These are phyloP conservation scores for Mycena haematopus DNA, from an alignment of 768 basidiomycete species.

Conservation along the genomic window DNA sequence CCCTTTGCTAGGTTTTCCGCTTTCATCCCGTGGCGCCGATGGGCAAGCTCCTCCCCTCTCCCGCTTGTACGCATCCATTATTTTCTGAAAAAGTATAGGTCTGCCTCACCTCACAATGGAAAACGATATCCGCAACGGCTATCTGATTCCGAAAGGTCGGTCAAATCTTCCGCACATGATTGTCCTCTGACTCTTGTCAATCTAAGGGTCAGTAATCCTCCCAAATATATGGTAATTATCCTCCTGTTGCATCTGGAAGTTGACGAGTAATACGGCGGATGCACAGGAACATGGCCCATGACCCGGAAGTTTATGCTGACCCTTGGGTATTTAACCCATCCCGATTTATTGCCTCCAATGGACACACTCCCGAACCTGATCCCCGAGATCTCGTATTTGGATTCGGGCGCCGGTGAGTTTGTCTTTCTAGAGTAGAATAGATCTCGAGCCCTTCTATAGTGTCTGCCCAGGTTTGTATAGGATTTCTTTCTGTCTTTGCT, in stretches of 20 bases:
- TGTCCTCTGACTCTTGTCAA: background rate
- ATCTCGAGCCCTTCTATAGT: background rate
- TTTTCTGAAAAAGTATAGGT: conserved; percentile 5
- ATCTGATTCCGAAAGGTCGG: conserved; percentile 26
- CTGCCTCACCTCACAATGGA: conserved; percentile 24
- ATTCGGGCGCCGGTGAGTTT: conserved; percentile 33
- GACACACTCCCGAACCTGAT: conserved; percentile 24
- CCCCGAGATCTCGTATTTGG: conserved; percentile 34
- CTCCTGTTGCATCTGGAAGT: background rate
- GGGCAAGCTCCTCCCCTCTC: background rate
- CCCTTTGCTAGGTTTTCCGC: conserved; percentile 28
- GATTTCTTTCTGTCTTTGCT: background rate
- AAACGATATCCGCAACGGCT: conserved; percentile 41
- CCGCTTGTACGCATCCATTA: background rate
- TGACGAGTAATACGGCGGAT: background rate
- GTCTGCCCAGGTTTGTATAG: conserved; percentile 21
- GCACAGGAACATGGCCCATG: conserved; percentile 27
- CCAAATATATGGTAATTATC: conserved; percentile 25
- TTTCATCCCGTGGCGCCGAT: conserved; percentile 11
- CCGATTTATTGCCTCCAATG: conserved; percentile 16
- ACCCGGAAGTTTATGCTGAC: conserved; percentile 21
- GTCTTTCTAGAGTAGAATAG: background rate
- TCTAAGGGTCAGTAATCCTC: conserved; percentile 15
- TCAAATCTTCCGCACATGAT: background rate
- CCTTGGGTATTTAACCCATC: conserved; percentile 20